Base-by-base conservation (phyloP, 1,139 yeast species). In the Suhomyces bribrorum region DNA sequence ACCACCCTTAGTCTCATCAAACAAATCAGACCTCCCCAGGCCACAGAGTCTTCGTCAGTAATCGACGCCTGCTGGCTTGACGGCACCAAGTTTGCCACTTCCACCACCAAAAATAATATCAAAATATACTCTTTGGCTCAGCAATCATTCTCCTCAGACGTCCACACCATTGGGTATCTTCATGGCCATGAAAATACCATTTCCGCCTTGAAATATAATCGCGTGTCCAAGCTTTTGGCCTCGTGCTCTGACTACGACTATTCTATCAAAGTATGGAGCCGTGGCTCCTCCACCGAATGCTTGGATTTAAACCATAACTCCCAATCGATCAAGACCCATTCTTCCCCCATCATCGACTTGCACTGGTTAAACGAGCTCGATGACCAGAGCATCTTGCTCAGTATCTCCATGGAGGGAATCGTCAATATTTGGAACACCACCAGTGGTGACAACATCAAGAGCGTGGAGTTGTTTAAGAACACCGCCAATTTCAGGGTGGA, bases 231-330 rank as follows among this genome's bases (percentile, higher is more conserved):
- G 46, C 58, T 83, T 29, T 66, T 89, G 31, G 81, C 88, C 1
- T 79, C 90, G 1, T 81, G 86, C 11, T 81, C 94, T 2, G 95
- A 86, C 55, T 54, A 47, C 29, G 96, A 89, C 55, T 75, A 77
- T 41, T 65, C 76, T 0, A 70, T 88, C 8, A 76, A 87, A 49
- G 67, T 88, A 12, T 89, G 96, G 96, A 75, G 73, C 50, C 81
- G 86, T 22, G 73, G 76, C 15, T 74, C 79, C 18, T 62, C 78
- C 14, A 79, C 75, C 38, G 71, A 68, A 24, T 53, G 61, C n/a
- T 45, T 62, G 12, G 66, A 61, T 30, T 50, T 71, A 29, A 62
- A 57, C 36, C 50, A 46, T 16, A 25, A 51, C 38, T 32, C 43
- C 34, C 35, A 48, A 23, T 8, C 31, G 35, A 24, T 49, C n/a